Conservation (phyloP, 192 early-diverging fungal genomes). For the Linnemannia hyalina region DNA sequence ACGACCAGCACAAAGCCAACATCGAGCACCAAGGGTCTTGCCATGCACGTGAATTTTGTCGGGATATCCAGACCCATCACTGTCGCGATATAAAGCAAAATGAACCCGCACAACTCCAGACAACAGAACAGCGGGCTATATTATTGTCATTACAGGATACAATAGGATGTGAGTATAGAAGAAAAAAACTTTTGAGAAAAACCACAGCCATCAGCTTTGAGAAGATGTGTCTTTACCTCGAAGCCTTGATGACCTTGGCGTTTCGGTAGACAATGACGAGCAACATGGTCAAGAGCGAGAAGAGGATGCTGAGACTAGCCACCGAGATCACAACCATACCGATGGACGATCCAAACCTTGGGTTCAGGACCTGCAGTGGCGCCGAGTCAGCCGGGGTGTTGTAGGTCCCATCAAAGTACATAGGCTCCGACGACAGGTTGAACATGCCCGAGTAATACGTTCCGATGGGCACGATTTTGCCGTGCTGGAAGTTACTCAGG, state of each 20-base stretch:
- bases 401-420: slow-evolving; percentile 62
- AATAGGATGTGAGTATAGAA: background rate
- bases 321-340: slow-evolving; percentile 54
- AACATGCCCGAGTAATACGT: slow-evolving; percentile 54
- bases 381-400: slow-evolving; percentile 60
- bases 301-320: slow-evolving; percentile 48
- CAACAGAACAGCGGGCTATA: slow-evolving; percentile 65
- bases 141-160: background rate
- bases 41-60: slow-evolving; percentile 49
- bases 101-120: slow-evolving; percentile 63
- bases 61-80: slow-evolving; percentile 58
- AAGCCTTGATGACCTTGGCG: slow-evolving; percentile 61
- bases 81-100: slow-evolving; percentile 57
- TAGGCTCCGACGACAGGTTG: slow-evolving; percentile 48
- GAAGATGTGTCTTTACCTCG: slow-evolving; percentile 53
- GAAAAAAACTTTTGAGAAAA: no score
- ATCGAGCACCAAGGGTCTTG: slow-evolving; percentile 54
- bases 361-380: slow-evolving; percentile 56
- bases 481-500: slow-evolving; percentile 59
- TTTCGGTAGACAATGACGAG: slow-evolving; percentile 56
- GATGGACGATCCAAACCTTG: slow-evolving; percentile 53
- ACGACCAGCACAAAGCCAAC: slow-evolving; percentile 57
- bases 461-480: slow-evolving; percentile 44
- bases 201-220: background rate
- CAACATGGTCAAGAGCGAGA: slow-evolving; percentile 50